phyloP scores from a whole-genome alignment of 169 alveolate species.

The Cryptosporidium sp. region DNA sequence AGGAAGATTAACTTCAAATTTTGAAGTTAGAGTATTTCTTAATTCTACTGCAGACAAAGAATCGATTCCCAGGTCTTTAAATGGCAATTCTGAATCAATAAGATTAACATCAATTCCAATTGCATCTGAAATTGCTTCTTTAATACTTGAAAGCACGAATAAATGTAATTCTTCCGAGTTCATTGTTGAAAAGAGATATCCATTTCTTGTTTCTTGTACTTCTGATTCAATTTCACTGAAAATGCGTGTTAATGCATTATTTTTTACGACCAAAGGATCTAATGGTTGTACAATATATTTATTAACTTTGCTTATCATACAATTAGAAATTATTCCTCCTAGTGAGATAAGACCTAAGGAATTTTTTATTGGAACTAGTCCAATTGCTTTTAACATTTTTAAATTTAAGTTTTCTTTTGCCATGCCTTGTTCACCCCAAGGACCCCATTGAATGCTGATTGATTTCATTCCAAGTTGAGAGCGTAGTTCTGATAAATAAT shows the following conservation, averaged over 20 bases:
- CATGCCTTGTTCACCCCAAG: conserved; percentile 82
- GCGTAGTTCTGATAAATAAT: conserved; percentile 80
- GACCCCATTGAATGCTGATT: conserved; percentile 85
- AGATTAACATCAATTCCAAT: conserved; percentile 13
- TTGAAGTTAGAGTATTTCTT: conserved; percentile 82
- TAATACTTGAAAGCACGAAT: conserved; percentile 17
- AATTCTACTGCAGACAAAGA: conserved; percentile 87
- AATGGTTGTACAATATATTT: conserved; percentile 60
- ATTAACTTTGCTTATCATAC: neutral
- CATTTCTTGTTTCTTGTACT: neutral
- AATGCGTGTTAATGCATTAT: conserved; percentile 4
- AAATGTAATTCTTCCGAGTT: conserved; percentile 18
- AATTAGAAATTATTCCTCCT: conserved; percentile 46
- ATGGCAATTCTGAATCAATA: conserved; percentile 73
- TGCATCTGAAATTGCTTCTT: conserved; percentile 44
- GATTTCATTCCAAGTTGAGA: conserved; percentile 78
- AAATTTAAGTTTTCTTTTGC: conserved; percentile 61
- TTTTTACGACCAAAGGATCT: conserved; percentile 15
- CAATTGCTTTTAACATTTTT: conserved; percentile 21
- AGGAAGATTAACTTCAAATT: conserved; percentile 77
- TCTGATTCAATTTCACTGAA: conserved; percentile 48
- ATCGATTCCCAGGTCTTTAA: conserved; percentile 85
- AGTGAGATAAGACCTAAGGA: conserved; percentile 49
- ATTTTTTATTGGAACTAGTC: conserved; percentile 27
- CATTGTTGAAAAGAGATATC: conserved; percentile 6